Percentiles rank a stretch among this genome's conserved stretches.
Conservation (phyloP, 305 asterid genomes). For the Fraxinus latifolia region DNA sequence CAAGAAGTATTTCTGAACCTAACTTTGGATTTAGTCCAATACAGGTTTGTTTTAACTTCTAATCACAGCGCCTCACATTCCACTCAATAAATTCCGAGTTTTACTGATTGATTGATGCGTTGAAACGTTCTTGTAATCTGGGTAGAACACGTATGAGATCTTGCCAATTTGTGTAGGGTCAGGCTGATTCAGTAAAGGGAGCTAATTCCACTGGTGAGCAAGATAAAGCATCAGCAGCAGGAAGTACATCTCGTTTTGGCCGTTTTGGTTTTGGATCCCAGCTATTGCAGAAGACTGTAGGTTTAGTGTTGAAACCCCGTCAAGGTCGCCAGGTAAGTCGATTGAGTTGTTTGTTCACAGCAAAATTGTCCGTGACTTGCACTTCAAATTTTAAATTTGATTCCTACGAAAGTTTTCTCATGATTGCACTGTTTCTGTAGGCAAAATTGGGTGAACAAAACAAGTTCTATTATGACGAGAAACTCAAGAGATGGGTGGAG, state of each 20-base stretch:
- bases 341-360: neutral
- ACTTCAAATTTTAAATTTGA: neutral
- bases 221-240: conserved; percentile 50
- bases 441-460: conserved; percentile 92
- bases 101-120: conserved; percentile 13
- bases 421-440: conserved; percentile 33
- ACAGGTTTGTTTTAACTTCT: conserved; percentile 55
- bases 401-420: conserved; percentile 16
- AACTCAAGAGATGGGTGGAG: conserved; percentile 97
- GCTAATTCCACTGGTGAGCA: conserved; percentile 47
- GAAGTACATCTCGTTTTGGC: conserved; percentile 59
- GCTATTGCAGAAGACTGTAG: conserved; percentile 83
- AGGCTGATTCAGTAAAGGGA: conserved; percentile 65
- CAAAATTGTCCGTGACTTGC: neutral
- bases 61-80: conserved; percentile 7
- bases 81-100: conserved; percentile 5
- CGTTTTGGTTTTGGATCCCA: conserved; percentile 84
- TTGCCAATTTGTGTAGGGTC: conserved; percentile 37
- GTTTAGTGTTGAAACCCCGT: conserved; percentile 70
- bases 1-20: conserved; percentile 94
- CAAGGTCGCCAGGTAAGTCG: conserved; percentile 76
- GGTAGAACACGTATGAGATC: conserved; percentile 6
- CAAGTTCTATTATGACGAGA: conserved; percentile 81
- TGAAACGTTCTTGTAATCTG: neutral
- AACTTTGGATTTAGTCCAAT: conserved; percentile 91